These are phyloP conservation scores for Pyricularia sp. DNA, from an alignment of 2,329 filamentous ascomycete genomes.

Conservation along the genomic window DNA sequence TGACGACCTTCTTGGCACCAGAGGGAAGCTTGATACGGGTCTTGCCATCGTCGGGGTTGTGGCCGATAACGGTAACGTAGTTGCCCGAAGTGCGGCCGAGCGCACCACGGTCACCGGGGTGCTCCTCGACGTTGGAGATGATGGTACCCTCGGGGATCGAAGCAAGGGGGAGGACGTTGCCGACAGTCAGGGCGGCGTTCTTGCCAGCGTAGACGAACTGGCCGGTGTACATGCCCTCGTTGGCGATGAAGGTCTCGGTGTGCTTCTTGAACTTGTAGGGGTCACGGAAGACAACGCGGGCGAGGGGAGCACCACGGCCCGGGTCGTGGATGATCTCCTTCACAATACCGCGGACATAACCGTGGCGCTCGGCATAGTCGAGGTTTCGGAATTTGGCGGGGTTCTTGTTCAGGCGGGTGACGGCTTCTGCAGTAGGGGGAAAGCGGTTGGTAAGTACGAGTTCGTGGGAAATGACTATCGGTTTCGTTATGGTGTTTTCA, in stretches of 20 bases:
- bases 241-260: conserved; percentile 99
- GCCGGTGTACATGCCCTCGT: conserved; percentile 99
- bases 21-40: conserved; percentile 98
- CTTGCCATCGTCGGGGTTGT: conserved; percentile 99
- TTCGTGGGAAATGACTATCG: neutral
- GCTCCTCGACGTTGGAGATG: conserved; percentile 98
- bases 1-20: conserved; percentile 97
- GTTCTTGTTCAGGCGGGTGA: conserved; percentile 84
- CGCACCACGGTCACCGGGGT: conserved; percentile 89
- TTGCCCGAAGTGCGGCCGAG: conserved; percentile 96
- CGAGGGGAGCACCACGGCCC: conserved; percentile 94
- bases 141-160: conserved; percentile 98
- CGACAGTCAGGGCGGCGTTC: conserved; percentile 92
- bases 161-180: conserved; percentile 90
- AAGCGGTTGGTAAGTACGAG: neutral
- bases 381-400: conserved; percentile 88
- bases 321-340: conserved; percentile 99
- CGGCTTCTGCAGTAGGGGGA: neutral
- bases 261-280: conserved; percentile 97
- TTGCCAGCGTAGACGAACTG: conserved; percentile 99
- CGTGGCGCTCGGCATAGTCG: conserved; percentile 94
- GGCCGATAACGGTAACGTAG: conserved; percentile 96
- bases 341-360: conserved; percentile 93
- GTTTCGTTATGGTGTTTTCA: neutral
- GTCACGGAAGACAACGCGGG: conserved; percentile 92